Evolutionary conservation across 1,139 yeast species (phyloP).

Genomic region (Pichia sp.): DNA sequence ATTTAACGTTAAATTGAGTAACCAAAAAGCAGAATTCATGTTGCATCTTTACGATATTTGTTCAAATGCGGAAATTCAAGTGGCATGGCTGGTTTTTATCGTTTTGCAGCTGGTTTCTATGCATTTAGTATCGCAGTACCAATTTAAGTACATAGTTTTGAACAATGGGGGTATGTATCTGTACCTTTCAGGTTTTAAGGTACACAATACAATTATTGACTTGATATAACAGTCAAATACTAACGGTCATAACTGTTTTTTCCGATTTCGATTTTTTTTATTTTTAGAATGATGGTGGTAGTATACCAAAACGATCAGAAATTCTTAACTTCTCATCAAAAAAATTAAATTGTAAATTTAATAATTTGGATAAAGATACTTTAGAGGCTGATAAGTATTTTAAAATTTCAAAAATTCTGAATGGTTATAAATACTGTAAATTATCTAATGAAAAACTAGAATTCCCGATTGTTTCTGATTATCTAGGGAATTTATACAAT

Average conservation of each 20-base stretch:
- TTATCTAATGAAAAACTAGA: slow-evolving; percentile 36
- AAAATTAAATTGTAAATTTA: slow-evolving; percentile 3
- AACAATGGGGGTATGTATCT: background rate
- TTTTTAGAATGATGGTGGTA: slow-evolving; percentile 46
- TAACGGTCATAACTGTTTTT: background rate
- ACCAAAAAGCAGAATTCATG: background rate
- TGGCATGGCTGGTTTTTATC: background rate
- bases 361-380: background rate
- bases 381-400: background rate
- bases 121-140: too few species aligned
- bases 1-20: background rate
- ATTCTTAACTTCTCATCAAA: slow-evolving; percentile 23
- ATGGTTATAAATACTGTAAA: slow-evolving; percentile 39
- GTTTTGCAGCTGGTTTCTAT: background rate
- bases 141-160: too few species aligned
- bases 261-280: background rate
- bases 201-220: background rate
- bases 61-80: background rate
- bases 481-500: slow-evolving; percentile 59
- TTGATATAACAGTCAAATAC: background rate
- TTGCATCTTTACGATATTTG: background rate
- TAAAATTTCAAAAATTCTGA: slow-evolving; percentile 16
- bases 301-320: slow-evolving; percentile 43
- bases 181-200: background rate
- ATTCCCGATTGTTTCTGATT: slow-evolving; percentile 64